Evolutionary conservation across 2,329 filamentous ascomycete genomes (phyloP).

Genomic region (Colletotrichum plurivorum): DNA sequence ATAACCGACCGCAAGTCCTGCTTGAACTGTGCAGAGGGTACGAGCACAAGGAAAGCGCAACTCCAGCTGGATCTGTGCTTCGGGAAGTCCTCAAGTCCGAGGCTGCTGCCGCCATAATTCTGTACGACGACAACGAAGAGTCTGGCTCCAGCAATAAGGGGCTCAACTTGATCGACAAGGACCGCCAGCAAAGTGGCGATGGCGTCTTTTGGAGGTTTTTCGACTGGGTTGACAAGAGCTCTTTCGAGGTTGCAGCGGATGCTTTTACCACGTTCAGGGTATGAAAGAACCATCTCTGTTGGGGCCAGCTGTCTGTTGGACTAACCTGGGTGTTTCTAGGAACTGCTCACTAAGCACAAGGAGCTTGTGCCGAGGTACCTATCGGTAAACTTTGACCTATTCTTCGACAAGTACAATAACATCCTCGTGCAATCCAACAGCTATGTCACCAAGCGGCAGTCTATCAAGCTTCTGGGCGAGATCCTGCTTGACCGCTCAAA

Average conservation of each 20-base stretch:
- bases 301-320: neutral
- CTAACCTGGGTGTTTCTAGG: slow-evolving; percentile 63
- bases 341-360: slow-evolving; percentile 95
- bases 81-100: slow-evolving; percentile 92
- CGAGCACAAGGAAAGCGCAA: slow-evolving; percentile 90
- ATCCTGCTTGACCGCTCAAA: slow-evolving; percentile 95
- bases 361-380: slow-evolving; percentile 90
- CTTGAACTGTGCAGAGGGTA: slow-evolving; percentile 92
- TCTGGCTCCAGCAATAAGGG: slow-evolving; percentile 81
- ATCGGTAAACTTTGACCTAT: slow-evolving; percentile 89
- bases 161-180: slow-evolving; percentile 82
- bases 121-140: slow-evolving; percentile 89
- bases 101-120: slow-evolving; percentile 88
- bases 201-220: slow-evolving; percentile 98
- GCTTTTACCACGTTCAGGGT: slow-evolving; percentile 98
- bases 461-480: slow-evolving; percentile 96
- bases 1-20: slow-evolving; percentile 87
- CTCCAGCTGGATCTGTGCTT: slow-evolving; percentile 90
- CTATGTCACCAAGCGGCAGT: slow-evolving; percentile 98
- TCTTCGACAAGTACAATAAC: slow-evolving; percentile 92
- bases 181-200: slow-evolving; percentile 80
- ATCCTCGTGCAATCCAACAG: slow-evolving; percentile 91
- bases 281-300: slow-evolving; percentile 53
- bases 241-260: slow-evolving; percentile 96
- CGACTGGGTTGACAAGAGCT: slow-evolving; percentile 95